Evolutionary conservation across 805 yeast species (phyloP), one percentile per base, ranked within the genome.

Genomic region (Jamesozyma jinghongensis): DNA sequence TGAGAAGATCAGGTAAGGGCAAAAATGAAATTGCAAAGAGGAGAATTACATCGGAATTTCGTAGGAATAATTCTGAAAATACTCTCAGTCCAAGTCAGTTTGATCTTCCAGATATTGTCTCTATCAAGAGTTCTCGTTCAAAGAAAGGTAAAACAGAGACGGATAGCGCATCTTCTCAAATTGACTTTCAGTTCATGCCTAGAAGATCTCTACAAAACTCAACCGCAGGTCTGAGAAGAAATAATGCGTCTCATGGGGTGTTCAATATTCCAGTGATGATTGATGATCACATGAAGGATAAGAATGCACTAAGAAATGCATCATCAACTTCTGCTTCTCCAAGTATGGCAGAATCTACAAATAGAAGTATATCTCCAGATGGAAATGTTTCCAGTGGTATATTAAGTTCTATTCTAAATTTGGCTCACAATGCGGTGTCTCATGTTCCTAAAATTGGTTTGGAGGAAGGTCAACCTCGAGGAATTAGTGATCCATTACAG

Each of bases 351-450:
- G 13, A 16, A 36, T 7, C 19, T 19, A 18, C 33, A 3, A 20
- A 14, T 18, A 26, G 13, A 10, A 19, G 32, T 27, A 10, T 22
- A 7, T 22, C 26, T 22, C 26, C 26, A 22, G 35, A 17, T 6
- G 40, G 40, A 20, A 30, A 31, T 20, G 34, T 48, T 11, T 40
- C 49, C 2, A 42, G 47, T 36, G 74, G 77, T 2, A 46, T 74
- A 12, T 48, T 74, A 1, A 67, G 73, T 1, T 55, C 75, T 1
- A 51, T 74, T 17, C 43, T 73, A 32, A 61, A 67, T 14, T 72
- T 70, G 11, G 77, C 77, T 4, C 75, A 70, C 44, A 68, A 61
- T 40, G 75, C 74, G 2, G 71, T 71, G 2, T 54, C 52, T 7
- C 61, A 50, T 36, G 42, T 51, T 11, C 59, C 57, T 11, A 49